Evolutionary conservation across 73 alveolate genomes (phyloP).

Genomic region (Stentor roeselii): DNA sequence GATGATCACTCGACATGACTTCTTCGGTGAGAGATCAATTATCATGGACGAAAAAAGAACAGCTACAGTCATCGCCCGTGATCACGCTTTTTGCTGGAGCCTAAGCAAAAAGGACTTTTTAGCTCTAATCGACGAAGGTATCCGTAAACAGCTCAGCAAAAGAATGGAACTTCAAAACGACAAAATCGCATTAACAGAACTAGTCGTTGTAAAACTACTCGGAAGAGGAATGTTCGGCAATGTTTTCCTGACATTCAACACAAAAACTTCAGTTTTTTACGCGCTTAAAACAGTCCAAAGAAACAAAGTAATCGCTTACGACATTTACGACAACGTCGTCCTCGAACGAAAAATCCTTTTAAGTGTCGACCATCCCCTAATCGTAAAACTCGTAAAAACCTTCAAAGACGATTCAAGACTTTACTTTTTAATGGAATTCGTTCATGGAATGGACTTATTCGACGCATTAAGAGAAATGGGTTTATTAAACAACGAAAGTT

Average conservation of each 20-base stretch:
- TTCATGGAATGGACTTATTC: conserved; percentile 49
- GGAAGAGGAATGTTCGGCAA: conserved; percentile 59
- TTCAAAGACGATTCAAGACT: conserved; percentile 32
- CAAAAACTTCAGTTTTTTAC: conserved; percentile 37
- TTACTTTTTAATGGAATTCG: conserved; percentile 45
- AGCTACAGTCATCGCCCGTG: conserved; percentile 56
- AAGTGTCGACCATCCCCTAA: conserved; percentile 46
- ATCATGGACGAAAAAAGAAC: conserved; percentile 44
- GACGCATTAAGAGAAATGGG: conserved; percentile 54
- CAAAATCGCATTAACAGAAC: conserved; percentile 39
- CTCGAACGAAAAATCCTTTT: conserved; percentile 39
- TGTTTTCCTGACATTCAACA: conserved; percentile 15
- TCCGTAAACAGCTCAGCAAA: conserved; percentile 34
- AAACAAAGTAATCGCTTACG: conserved; percentile 32
- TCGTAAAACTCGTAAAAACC: conserved; percentile 42
- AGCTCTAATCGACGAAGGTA: conserved; percentile 37
- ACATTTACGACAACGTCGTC: conserved; percentile 37
- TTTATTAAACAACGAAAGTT: conserved; percentile 39
- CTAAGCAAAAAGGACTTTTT: conserved; percentile 33
- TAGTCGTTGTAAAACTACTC: conserved; percentile 40
- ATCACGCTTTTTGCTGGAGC: conserved; percentile 35
- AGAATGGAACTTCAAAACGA: conserved; percentile 52
- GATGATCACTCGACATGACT: conserved; percentile 56
- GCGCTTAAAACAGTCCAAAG: conserved; percentile 40
- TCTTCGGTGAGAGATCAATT: conserved; percentile 50